Conservation (phyloP, 495 filamentous ascomycete species). For the Daldinia childiae region DNA sequence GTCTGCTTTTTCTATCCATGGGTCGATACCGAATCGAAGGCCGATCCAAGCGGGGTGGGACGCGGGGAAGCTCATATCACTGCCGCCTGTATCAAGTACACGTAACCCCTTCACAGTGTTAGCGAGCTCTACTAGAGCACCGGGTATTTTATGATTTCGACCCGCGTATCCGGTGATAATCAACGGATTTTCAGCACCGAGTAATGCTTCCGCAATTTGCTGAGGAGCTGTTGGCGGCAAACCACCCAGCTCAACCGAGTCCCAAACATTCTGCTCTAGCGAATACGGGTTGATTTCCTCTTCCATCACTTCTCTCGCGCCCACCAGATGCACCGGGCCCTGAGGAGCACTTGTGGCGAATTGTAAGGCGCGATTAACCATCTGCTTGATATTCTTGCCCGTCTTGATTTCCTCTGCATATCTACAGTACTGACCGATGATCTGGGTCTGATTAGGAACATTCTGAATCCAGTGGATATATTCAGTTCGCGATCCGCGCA, state of each 20-base stretch:
- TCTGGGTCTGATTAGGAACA: constrained; percentile 93
- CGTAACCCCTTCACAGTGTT: constrained; percentile 80
- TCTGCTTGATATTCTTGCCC: constrained; percentile 93
- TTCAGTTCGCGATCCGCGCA: constrained; percentile 87
- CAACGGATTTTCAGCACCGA: constrained; percentile 77
- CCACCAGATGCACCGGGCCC: constrained; percentile 87
- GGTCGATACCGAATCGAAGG: constrained; percentile 78
- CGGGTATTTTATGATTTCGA: constrained; percentile 73
- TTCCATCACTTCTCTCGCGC: constrained; percentile 90
- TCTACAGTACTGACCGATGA: constrained; percentile 92
- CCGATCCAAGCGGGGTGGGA: constrained; percentile 78
- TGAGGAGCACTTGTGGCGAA: constrained; percentile 84
- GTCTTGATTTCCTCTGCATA: constrained; percentile 91
- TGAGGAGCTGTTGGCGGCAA: constrained; percentile 71
- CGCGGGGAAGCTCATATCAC: constrained; percentile 95
- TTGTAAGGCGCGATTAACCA: constrained; percentile 89
- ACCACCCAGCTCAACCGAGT: constrained; percentile 77
- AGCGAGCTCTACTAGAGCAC: constrained; percentile 78
- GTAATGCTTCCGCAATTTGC: constrained; percentile 74
- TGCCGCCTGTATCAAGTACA: constrained; percentile 88
- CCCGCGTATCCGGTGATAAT: constrained; percentile 87
- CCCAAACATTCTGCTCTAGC: constrained; percentile 78
- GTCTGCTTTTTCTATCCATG: constrained; percentile 78
- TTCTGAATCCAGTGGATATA: constrained; percentile 99
- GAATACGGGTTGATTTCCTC: constrained; percentile 86